A percentile compares a stretch with the other conserved stretches of the same genome.
Evolutionary conservation across 768 basidiomycete genomes (phyloP).

Genomic region (Xanthoconium purpureum): DNA sequence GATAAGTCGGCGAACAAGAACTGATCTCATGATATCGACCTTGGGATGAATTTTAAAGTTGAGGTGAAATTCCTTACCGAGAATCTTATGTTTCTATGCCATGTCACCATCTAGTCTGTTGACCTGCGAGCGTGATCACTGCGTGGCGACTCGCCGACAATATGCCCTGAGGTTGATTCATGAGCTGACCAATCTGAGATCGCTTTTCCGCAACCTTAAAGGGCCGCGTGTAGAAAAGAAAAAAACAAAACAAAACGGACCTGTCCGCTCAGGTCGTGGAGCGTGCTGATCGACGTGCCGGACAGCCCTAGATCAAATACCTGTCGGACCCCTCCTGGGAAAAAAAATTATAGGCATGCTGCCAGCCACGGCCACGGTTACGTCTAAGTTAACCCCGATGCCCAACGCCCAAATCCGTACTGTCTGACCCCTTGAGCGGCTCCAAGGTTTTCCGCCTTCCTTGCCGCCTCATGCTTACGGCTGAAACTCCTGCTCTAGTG

Average conservation of each 20-base stretch:
- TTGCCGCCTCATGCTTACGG: slow-evolving; percentile 23
- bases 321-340: slow-evolving; percentile 24
- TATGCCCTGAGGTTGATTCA: slow-evolving; percentile 27
- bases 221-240: slow-evolving; percentile 23
- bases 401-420: slow-evolving; percentile 20
- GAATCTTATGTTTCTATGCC: slow-evolving; percentile 21
- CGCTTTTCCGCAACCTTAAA: slow-evolving; percentile 21
- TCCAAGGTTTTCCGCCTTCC: slow-evolving; percentile 9
- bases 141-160: slow-evolving; percentile 25
- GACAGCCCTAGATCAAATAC: slow-evolving; percentile 29
- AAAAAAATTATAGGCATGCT: slow-evolving; percentile 26
- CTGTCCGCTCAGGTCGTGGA: slow-evolving; percentile 21
- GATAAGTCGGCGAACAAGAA: slow-evolving; percentile 19
- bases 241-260: slow-evolving; percentile 8
- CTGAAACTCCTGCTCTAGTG: slow-evolving; percentile 49
- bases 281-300: slow-evolving; percentile 33
- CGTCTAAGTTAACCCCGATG: slow-evolving; percentile 28
- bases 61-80: slow-evolving; percentile 28
- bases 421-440: slow-evolving; percentile 6
- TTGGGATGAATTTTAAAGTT: slow-evolving; percentile 26
- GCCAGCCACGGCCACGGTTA: slow-evolving; percentile 27
- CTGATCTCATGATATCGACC: slow-evolving; percentile 26
- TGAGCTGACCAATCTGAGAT: slow-evolving; percentile 30
- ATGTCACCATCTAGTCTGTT: slow-evolving; percentile 28
- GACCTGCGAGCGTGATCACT: slow-evolving; percentile 23